Conservation (phyloP, 1,284 basidiomycete genomes). For the Peniophora sp. region DNA sequence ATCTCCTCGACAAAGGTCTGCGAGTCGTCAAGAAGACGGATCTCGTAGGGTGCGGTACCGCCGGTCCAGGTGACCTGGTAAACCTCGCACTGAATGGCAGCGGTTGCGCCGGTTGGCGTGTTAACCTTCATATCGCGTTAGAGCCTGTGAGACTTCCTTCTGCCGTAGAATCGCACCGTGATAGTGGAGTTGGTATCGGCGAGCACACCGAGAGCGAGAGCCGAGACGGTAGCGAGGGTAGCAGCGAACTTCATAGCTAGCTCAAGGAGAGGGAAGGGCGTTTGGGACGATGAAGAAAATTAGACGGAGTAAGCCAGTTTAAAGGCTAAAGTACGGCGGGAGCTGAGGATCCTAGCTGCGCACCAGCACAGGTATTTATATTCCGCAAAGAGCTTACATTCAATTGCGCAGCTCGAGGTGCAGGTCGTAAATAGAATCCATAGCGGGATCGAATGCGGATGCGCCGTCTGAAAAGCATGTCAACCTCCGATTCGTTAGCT, state of each 20-base stretch:
- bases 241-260: conserved; percentile 30
- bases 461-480: too few species aligned
- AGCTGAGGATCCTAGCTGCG: too few species aligned
- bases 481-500: too few species aligned
- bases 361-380: too few species aligned
- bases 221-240: background rate
- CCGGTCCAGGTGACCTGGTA: conserved; percentile 38
- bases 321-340: too few species aligned
- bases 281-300: too few species aligned
- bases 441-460: too few species aligned
- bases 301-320: too few species aligned
- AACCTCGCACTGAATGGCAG: conserved; percentile 43
- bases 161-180: conserved; percentile 10
- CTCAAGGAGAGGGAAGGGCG: background rate
- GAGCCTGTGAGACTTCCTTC: conserved; percentile 14
- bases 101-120: conserved; percentile 22
- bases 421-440: too few species aligned
- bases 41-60: conserved; percentile 34
- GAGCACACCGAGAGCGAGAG: background rate
- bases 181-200: background rate
- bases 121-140: background rate
- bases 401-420: too few species aligned
- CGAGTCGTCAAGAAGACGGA: conserved; percentile 6
- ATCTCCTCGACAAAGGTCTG: conserved; percentile 1
- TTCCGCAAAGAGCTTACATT: too few species aligned